Conservation (phyloP, 2,329 filamentous ascomycete genomes). For the Aspergillus thermomutatus region DNA sequence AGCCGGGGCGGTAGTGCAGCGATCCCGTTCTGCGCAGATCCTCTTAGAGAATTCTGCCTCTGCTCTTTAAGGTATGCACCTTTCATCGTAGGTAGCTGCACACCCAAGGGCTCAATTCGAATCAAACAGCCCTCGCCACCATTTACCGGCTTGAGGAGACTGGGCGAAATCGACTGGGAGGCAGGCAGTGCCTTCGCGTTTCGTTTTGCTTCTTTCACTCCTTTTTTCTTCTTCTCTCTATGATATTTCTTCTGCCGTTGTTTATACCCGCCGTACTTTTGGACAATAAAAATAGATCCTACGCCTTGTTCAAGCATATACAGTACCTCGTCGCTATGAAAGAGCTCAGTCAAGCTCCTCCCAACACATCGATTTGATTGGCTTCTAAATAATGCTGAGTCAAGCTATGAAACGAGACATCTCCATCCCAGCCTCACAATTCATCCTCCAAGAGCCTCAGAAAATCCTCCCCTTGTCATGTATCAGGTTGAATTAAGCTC, state of each 20-base stretch:
- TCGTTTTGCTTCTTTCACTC: not conserved
- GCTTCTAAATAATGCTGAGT: not conserved
- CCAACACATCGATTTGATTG: not conserved
- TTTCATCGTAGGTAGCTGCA: too few relatives aligned
- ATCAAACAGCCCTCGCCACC: too few relatives aligned
- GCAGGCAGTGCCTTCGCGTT: not conserved
- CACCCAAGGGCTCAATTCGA: too few relatives aligned
- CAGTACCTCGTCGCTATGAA: too few relatives aligned
- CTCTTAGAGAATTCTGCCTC: too few relatives aligned
- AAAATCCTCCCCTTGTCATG: not conserved
- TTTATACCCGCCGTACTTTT: not conserved
- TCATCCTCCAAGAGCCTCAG: not conserved
- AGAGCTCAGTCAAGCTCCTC: not conserved
- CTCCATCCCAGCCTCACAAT: not conserved
- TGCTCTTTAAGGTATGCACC: too few relatives aligned
- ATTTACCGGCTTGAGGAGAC: too few relatives aligned
- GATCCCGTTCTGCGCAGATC: too few relatives aligned
- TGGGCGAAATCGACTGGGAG: too few relatives aligned
- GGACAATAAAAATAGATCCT: not conserved
- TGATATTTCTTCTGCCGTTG: not conserved
- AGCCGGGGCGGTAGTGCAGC: too few relatives aligned
- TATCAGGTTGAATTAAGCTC: conserved; percentile 19
- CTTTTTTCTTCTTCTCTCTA: too few relatives aligned
- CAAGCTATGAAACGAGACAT: not conserved
- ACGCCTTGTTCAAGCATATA: too few relatives aligned